Conservation (phyloP, 148 eudicot genomes). For the Nepenthes mirabilis region DNA sequence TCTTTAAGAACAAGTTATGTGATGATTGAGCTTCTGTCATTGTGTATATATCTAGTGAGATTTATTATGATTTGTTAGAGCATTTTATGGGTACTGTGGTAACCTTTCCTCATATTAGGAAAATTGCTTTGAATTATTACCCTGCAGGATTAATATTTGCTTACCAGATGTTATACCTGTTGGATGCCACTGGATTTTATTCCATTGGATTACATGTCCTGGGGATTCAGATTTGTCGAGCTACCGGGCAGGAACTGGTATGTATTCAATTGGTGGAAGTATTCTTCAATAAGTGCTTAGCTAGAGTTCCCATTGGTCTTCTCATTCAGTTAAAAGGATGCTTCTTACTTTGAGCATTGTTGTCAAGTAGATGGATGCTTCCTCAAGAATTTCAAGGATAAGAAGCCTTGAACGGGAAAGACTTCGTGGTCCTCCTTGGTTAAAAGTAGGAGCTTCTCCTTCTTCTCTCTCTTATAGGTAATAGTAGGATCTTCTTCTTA, state of each 20-base stretch:
- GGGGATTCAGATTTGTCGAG: constrained; percentile 93
- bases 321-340: not conserved
- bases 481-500: not conserved
- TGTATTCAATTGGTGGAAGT: not conserved
- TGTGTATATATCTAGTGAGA: too few species aligned
- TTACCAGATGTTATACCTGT: constrained; percentile 79
- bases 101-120: not conserved
- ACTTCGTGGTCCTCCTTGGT: constrained; percentile 95
- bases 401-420: constrained; percentile 94
- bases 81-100: too few species aligned
- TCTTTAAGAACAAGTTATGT: too few species aligned
- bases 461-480: not conserved
- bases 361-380: constrained; percentile 97
- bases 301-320: not conserved
- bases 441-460: constrained; percentile 41
- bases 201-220: constrained; percentile 86
- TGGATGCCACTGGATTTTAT: constrained; percentile 98
- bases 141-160: constrained; percentile 82
- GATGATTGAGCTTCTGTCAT: too few species aligned
- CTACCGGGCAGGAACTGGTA: constrained; percentile 99
- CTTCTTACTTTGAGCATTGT: constrained; percentile 9
- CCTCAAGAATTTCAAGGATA: constrained; percentile 92
- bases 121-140: not conserved
- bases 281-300: not conserved
- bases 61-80: too few species aligned